These are phyloP conservation scores for Fabrea salina DNA, from an alignment of 169 alveolate species.

Conservation along the genomic window DNA sequence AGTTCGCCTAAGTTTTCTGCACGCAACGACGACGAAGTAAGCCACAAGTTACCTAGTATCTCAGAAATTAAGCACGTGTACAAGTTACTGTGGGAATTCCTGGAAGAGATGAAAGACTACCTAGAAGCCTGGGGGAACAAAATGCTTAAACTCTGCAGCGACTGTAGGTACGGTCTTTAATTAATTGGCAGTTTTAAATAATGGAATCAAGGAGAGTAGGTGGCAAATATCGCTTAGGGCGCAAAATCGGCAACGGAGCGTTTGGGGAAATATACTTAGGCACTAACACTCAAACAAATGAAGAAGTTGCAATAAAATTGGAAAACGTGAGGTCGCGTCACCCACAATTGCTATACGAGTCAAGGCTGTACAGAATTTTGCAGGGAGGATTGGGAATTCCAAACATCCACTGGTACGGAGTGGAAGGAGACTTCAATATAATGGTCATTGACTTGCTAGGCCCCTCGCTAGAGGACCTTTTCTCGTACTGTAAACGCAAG, in stretches of 20 bases:
- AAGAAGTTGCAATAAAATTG: constrained; percentile 62
- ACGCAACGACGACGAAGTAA: neutral
- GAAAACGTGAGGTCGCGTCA: constrained; percentile 50
- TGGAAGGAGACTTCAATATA: constrained; percentile 71
- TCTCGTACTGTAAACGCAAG: constrained; percentile 48
- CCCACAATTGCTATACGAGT: constrained; percentile 60
- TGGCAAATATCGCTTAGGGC: constrained; percentile 38
- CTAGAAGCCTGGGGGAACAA: neutral
- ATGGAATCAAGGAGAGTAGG: too few species aligned
- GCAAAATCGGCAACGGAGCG: constrained; percentile 55
- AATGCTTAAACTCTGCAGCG: neutral
- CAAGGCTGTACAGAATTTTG: constrained; percentile 62
- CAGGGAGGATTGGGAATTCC: constrained; percentile 67
- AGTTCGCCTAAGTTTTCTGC: neutral
- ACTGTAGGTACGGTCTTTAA: neutral
- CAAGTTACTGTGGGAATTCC: neutral
- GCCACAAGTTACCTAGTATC: neutral
- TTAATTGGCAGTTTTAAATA: too few species aligned
- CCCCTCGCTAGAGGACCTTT: constrained; percentile 64
- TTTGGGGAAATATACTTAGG: constrained; percentile 60
- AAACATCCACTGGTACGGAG: constrained; percentile 46
- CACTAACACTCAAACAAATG: constrained; percentile 49
- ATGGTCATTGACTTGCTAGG: constrained; percentile 81
- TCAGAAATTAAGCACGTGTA: neutral
- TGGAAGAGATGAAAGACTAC: neutral